These are phyloP conservation scores for Talaromyces sp. DNA, from an alignment of 2,329 filamentous ascomycete species.

Conservation along the genomic window DNA sequence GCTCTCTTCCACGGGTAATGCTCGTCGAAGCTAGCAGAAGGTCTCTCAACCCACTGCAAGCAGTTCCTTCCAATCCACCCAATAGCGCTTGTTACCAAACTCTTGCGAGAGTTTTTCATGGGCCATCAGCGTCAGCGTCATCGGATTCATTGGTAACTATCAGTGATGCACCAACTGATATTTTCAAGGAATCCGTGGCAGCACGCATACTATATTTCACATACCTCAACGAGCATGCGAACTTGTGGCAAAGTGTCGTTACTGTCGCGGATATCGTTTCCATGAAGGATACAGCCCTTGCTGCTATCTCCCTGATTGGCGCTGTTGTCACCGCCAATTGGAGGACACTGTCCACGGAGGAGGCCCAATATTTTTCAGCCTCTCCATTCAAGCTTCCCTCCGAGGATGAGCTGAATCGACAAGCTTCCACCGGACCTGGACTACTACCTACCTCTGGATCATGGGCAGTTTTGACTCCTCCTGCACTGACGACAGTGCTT, in stretches of 20 bases:
- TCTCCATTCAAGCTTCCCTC: slow-evolving; percentile 36
- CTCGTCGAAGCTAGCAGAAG: slow-evolving; percentile 43
- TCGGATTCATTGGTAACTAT: slow-evolving; percentile 17
- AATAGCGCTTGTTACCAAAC: slow-evolving; percentile 52
- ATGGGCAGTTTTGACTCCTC: slow-evolving; percentile 50
- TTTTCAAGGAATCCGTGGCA: slow-evolving; percentile 45
- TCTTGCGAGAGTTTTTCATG: slow-evolving; percentile 53
- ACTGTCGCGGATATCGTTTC: slow-evolving; percentile 53
- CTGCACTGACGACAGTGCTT: slow-evolving; percentile 46
- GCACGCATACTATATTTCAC: slow-evolving; percentile 53
- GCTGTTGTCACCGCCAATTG: slow-evolving; percentile 53
- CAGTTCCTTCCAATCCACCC: slow-evolving; percentile 49
- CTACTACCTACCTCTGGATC: slow-evolving; percentile 42
- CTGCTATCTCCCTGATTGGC: slow-evolving; percentile 49
- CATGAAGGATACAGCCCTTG: slow-evolving; percentile 52
- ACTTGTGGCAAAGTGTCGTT: slow-evolving; percentile 50
- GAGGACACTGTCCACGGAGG: slow-evolving; percentile 36
- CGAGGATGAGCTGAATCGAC: slow-evolving; percentile 33
- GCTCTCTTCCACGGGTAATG: slow-evolving; percentile 51
- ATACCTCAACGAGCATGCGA: slow-evolving; percentile 49
- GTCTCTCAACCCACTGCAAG: slow-evolving; percentile 42
- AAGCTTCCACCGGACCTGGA: slow-evolving; percentile 32
- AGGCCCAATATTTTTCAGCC: slow-evolving; percentile 20
- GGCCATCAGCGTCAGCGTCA: slow-evolving; percentile 33
- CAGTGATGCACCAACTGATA: slow-evolving; percentile 35